Percentiles rank a stretch among this genome's conserved stretches.
Conservation (phyloP, 2,329 filamentous ascomycete species). For the Aspergillus luchuensis region DNA sequence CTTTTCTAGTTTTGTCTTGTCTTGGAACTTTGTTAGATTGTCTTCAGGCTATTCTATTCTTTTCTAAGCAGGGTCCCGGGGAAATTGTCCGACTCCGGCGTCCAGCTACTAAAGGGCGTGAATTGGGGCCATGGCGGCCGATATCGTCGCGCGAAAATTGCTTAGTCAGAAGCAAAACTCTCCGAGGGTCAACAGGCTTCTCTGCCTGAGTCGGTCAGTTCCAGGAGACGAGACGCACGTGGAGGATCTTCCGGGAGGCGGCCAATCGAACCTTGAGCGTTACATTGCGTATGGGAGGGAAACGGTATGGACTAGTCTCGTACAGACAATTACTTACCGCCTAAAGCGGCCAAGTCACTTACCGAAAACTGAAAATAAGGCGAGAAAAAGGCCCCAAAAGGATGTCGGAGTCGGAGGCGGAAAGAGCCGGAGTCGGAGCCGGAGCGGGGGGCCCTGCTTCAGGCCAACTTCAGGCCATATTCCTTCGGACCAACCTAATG, state of each 20-base stretch:
- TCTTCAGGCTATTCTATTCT: too few relatives aligned
- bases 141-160: not conserved
- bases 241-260: conserved; percentile 26
- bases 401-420: not conserved
- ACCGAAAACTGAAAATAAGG: not conserved
- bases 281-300: conserved; percentile 11
- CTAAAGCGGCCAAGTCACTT: not conserved
- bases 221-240: conserved; percentile 16
- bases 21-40: too few relatives aligned
- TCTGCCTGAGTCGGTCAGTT: not conserved
- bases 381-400: not conserved
- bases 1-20: not conserved
- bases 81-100: not conserved
- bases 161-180: conserved; percentile 2
- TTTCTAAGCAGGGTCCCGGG: not conserved
- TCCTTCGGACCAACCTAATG: not conserved
- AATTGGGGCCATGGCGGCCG: not conserved
- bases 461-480: not conserved
- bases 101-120: not conserved
- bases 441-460: not conserved
- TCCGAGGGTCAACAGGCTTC: not conserved
- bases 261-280: conserved; percentile 18
- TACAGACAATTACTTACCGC: not conserved
- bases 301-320: conserved; percentile 1
- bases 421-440: conserved; percentile 3